These are phyloP conservation scores for Sporothrix protearum DNA, from an alignment of 2,329 filamentous ascomycete genomes.

Conservation along the genomic window DNA sequence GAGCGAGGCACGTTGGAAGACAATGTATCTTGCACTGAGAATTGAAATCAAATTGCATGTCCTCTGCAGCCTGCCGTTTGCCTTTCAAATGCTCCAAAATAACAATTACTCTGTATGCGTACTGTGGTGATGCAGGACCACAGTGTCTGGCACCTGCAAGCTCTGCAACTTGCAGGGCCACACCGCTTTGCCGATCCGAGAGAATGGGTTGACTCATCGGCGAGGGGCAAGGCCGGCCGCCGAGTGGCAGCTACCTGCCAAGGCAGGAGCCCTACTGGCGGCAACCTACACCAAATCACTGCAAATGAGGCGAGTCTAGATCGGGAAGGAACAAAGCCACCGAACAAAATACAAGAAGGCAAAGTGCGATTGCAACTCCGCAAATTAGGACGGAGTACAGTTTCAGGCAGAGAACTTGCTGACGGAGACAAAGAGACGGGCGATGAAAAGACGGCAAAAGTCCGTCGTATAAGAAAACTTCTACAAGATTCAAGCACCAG, in stretches of 20 bases:
- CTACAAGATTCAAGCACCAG: not conserved
- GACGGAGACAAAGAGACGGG: not conserved
- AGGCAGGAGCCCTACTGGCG: conserved; percentile 12
- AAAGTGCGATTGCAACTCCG: not conserved
- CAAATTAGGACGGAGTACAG: not conserved
- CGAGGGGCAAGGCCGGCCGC: conserved; percentile 8
- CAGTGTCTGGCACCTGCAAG: not conserved
- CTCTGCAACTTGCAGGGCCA: not conserved
- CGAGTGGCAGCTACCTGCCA: conserved; percentile 15
- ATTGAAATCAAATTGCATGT: not conserved
- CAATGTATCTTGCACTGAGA: too few relatives aligned
- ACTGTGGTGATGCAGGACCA: not conserved
- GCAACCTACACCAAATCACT: not conserved
- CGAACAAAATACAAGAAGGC: not conserved
- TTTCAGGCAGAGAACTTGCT: not conserved
- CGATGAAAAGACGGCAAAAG: not conserved
- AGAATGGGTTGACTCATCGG: conserved; percentile 23
- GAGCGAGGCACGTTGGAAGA: not conserved
- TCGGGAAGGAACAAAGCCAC: conserved; percentile 15
- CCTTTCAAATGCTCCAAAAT: not conserved
- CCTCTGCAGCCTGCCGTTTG: not conserved
- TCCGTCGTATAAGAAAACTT: not conserved
- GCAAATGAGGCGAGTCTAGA: conserved; percentile 12
- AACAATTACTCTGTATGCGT: too few relatives aligned
- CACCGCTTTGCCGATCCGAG: conserved; percentile 22